These are phyloP conservation scores for Rhinocladiella similis DNA, from an alignment of 2,329 filamentous ascomycete species.

Conservation along the genomic window DNA sequence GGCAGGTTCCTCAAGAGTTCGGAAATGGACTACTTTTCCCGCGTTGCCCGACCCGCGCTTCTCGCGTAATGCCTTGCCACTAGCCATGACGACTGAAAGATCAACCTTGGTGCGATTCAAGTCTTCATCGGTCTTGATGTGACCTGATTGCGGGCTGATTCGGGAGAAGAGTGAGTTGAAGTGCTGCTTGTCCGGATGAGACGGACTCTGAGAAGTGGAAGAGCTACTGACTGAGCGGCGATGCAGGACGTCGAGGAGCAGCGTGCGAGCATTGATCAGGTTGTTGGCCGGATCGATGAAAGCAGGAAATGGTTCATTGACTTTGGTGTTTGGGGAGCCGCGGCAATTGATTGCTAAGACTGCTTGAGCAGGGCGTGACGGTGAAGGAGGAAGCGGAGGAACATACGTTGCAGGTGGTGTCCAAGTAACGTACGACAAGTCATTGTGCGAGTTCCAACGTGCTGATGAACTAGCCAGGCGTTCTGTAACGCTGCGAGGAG, in stretches of 20 bases:
- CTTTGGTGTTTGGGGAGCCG: not conserved
- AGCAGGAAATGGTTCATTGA: conserved; percentile 2
- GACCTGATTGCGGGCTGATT: not conserved
- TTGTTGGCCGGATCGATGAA: conserved; percentile 1
- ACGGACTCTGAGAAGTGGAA: no score
- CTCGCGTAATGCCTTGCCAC: not conserved
- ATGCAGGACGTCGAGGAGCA: conserved; percentile 3
- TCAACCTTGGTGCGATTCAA: conserved; percentile 1
- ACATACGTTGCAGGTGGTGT: no score
- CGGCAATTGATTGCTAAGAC: not conserved
- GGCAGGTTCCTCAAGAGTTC: not conserved
- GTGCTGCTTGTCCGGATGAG: not conserved
- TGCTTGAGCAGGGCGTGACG: not conserved
- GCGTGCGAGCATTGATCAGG: conserved; percentile 8
- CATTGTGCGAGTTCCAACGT: no score
- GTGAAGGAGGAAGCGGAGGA: no score
- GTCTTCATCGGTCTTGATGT: conserved; percentile 8
- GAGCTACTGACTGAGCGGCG: not conserved
- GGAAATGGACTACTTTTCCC: not conserved
- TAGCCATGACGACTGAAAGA: not conserved
- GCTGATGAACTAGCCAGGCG: not conserved
- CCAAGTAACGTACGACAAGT: no score
- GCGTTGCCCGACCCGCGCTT: conserved; percentile 1
- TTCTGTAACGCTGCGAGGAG: not conserved
- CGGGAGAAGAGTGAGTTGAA: conserved; percentile 6